These are phyloP conservation scores for Kodamaea restingae DNA, from an alignment of 805 yeast genomes.

Conservation along the genomic window DNA sequence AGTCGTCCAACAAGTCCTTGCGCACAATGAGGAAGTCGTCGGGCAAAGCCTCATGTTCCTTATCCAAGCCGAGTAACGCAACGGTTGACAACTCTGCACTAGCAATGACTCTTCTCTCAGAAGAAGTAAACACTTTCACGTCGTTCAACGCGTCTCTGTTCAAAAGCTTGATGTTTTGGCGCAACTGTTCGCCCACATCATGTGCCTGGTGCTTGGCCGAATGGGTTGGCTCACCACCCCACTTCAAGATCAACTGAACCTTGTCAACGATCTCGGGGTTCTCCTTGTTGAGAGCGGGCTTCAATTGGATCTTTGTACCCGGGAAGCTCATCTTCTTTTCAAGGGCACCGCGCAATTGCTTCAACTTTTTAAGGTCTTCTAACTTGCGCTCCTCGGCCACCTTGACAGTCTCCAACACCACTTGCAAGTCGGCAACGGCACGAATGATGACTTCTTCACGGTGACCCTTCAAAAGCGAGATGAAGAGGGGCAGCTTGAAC, in stretches of 20 bases:
- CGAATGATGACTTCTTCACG: slow-evolving; percentile 94
- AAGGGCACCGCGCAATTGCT: slow-evolving; percentile 74
- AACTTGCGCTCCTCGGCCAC: slow-evolving; percentile 73
- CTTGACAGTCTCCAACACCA: slow-evolving; percentile 79
- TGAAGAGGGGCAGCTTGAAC: slow-evolving; percentile 80
- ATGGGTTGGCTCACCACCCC: slow-evolving; percentile 99
- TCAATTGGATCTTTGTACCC: slow-evolving; percentile 93
- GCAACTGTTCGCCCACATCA: slow-evolving; percentile 92
- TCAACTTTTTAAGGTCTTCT: slow-evolving; percentile 77
- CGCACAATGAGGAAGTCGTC: slow-evolving; percentile 77
- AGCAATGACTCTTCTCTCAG: slow-evolving; percentile 91
- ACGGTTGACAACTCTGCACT: slow-evolving; percentile 86
- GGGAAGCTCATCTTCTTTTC: slow-evolving; percentile 88
- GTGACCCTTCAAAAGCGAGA: slow-evolving; percentile 86
- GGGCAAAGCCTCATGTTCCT: slow-evolving; percentile 47
- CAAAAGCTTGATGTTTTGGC: slow-evolving; percentile 84
- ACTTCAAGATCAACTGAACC: slow-evolving; percentile 90
- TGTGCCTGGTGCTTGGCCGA: slow-evolving; percentile 92
- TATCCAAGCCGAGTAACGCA: slow-evolving; percentile 67
- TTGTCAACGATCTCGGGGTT: slow-evolving; percentile 74
- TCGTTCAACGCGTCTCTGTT: slow-evolving; percentile 82
- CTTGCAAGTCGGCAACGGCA: slow-evolving; percentile 78
- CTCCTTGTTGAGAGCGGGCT: slow-evolving; percentile 71
- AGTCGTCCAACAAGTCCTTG: slow-evolving; percentile 89
- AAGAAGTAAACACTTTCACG: slow-evolving; percentile 82